These are phyloP conservation scores for Asterionellopsis glacialis DNA, from an alignment of 108 stramenopile genomes.

Conservation along the genomic window DNA sequence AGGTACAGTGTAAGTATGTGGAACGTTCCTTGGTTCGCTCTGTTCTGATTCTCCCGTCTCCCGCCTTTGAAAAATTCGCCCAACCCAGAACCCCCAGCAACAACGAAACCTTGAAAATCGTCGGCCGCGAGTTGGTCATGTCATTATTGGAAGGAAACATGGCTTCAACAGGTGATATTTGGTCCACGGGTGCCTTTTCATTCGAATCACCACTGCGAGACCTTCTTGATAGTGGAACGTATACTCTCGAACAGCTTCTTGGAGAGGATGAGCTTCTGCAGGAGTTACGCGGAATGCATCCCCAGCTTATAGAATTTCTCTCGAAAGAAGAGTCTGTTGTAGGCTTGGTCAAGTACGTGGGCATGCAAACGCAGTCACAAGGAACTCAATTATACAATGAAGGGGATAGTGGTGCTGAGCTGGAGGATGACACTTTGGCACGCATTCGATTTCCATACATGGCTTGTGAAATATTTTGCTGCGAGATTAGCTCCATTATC, in stretches of 20 bases:
- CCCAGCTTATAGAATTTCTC: conserved; percentile 83
- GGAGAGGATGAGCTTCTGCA: conserved; percentile 94
- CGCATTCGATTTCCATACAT: conserved; percentile 87
- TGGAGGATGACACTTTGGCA: background rate
- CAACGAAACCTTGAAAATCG: too few species aligned
- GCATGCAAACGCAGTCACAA: background rate
- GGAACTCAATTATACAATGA: background rate
- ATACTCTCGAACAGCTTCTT: conserved; percentile 80
- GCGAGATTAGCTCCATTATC: conserved; percentile 80
- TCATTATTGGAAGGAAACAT: too few species aligned
- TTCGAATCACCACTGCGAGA: conserved; percentile 82
- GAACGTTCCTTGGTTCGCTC: too few species aligned
- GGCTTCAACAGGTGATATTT: conserved; percentile 53
- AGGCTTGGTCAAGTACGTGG: conserved; percentile 66
- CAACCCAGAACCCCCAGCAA: too few species aligned
- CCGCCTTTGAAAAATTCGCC: too few species aligned
- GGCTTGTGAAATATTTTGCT: conserved; percentile 95
- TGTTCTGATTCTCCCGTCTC: too few species aligned
- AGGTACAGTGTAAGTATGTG: too few species aligned
- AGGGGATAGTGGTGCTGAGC: background rate
- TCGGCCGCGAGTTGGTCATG: too few species aligned
- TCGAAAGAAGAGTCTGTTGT: conserved; percentile 62
- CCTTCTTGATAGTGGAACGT: conserved; percentile 72
- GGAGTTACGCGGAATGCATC: conserved; percentile 85
- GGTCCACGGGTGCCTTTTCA: conserved; percentile 64